Base-by-base conservation (phyloP, 352 stramenopile species). In the Thraustotheca clavata region DNA sequence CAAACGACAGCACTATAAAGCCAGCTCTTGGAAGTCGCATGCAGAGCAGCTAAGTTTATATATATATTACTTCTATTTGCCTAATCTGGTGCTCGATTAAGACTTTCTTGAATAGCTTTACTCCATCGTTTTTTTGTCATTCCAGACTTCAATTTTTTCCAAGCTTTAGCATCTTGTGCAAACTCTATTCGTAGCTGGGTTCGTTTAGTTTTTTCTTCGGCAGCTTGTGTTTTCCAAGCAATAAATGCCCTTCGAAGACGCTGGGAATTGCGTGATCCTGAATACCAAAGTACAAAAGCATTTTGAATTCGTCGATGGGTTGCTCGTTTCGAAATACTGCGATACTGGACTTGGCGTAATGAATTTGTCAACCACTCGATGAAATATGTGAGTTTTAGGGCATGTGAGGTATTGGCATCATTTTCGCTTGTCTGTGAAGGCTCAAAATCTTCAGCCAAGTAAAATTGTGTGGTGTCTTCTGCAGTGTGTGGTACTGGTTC, bases 331-430 rank as follows among this genome's bases (percentile, higher is more conserved):
- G 8, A 16, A 22, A 65, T 24, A 16, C 27, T 27, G 8, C 57
- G 57, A 22, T 47, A 65, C 20, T 65, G 57, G 12, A 65, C 31
- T 12, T 34, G 24, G 8, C 57, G 57, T 16, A 65, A 33, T 12
- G 5, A 20, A n/a, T 65, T 65, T 4, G 57, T 65, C 57, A 65
- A 57, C 57, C 57, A 65, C 27, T 54, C 35, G 57, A 65, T 33
- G 57, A 65, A 65, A 35, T 65, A 65, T 18, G 11, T 27, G 22
- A 54, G 18, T 31, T 47, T 11, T 4, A 65, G 24, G 9, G 43
- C 24, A 8, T 32, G 16, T 40, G 38, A 16, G 1, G 9, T 52
- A 31, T 18, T 24, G 43, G n/a, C n/a, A 7, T 2, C 7, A 31
- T 14, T 31, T 14, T 52, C 43, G n/a, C 43, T 52, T 31, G 3